These are phyloP conservation scores for Xylaria sp. DNA, from an alignment of 2,329 filamentous ascomycete genomes.

Conservation along the genomic window DNA sequence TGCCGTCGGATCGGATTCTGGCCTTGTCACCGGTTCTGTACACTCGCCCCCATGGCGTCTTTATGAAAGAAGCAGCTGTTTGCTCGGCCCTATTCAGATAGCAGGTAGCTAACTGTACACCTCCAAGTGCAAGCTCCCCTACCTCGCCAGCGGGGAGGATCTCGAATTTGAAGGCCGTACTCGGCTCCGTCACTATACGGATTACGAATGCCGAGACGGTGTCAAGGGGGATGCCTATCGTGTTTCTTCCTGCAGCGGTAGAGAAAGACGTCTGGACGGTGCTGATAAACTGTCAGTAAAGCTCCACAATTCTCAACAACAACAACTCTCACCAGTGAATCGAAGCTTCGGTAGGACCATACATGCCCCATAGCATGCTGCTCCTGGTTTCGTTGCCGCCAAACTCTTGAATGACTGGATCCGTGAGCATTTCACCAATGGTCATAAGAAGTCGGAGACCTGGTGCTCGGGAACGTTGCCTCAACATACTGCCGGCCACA, in stretches of 20 bases:
- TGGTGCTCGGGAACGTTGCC: slow-evolving; percentile 61
- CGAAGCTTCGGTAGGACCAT: slow-evolving; percentile 85
- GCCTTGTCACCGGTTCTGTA: slow-evolving; percentile 87
- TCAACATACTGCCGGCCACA: slow-evolving; percentile 71
- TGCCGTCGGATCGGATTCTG: slow-evolving; percentile 59
- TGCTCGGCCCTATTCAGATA: slow-evolving; percentile 80
- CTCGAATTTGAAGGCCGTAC: slow-evolving; percentile 34
- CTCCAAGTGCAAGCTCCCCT: slow-evolving; percentile 78
- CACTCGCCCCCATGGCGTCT: slow-evolving; percentile 60
- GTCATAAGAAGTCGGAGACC: slow-evolving; percentile 68
- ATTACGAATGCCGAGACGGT: slow-evolving; percentile 76
- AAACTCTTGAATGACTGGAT: slow-evolving; percentile 72
- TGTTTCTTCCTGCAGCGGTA: slow-evolving; percentile 52
- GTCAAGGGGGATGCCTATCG: slow-evolving; percentile 72
- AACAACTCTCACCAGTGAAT: slow-evolving; percentile 66
- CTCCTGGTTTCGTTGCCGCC: slow-evolving; percentile 48
- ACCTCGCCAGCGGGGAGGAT: slow-evolving; percentile 61
- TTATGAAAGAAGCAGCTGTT: slow-evolving; percentile 65
- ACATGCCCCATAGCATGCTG: slow-evolving; percentile 85
- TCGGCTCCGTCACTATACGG: slow-evolving; percentile 37
- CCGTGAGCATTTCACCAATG: slow-evolving; percentile 89
- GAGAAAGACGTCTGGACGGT: slow-evolving; percentile 64
- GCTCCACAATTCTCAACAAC: not conserved
- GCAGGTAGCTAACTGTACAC: slow-evolving; percentile 69
- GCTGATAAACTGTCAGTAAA: slow-evolving; percentile 34